A percentile compares a stretch with the other conserved stretches of the same genome.
Conservation (phyloP, 306 rosid genomes). For the Quercus rubra region DNA sequence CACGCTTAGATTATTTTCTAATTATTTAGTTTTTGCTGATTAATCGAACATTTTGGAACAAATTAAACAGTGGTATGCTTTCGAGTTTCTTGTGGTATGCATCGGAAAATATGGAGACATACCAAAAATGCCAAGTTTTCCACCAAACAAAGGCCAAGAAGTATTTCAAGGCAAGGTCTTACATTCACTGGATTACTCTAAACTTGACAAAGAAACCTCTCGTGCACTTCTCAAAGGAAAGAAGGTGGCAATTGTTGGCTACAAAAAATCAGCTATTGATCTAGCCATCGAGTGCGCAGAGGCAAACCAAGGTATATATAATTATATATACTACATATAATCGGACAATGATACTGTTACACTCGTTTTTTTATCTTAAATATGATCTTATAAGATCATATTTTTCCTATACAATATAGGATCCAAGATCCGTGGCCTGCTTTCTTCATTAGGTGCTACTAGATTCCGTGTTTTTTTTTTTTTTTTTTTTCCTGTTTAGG, state of each 20-base stretch:
- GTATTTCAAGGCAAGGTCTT: constrained; percentile 47
- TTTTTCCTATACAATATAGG: too few relatives aligned
- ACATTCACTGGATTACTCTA: constrained; percentile 52
- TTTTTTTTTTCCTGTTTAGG: too few relatives aligned
- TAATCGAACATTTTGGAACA: not conserved
- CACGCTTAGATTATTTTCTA: too few relatives aligned
- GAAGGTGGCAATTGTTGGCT: constrained; percentile 53
- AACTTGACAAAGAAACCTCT: constrained; percentile 41
- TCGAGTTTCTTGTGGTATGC: constrained; percentile 59
- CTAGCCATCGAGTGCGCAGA: constrained; percentile 51
- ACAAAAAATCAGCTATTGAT: constrained; percentile 57
- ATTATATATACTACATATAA: not conserved
- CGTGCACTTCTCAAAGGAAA: constrained; percentile 37
- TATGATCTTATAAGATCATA: too few relatives aligned
- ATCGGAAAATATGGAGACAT: constrained; percentile 58
- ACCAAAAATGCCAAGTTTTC: constrained; percentile 37
- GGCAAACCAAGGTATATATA: constrained; percentile 45
- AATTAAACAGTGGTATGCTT: constrained; percentile 45
- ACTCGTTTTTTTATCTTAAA: too few relatives aligned
- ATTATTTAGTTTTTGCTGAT: not conserved
- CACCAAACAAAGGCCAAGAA: constrained; percentile 37
- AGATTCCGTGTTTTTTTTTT: too few relatives aligned
- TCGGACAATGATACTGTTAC: too few relatives aligned
- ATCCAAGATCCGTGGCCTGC: too few relatives aligned
- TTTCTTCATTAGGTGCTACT: too few relatives aligned